A percentile compares a stretch with the other conserved stretches of the same genome.
These are phyloP conservation scores for Sphenostylis stenocarpa DNA, from an alignment of 306 rosid genomes.

Conservation along the genomic window DNA sequence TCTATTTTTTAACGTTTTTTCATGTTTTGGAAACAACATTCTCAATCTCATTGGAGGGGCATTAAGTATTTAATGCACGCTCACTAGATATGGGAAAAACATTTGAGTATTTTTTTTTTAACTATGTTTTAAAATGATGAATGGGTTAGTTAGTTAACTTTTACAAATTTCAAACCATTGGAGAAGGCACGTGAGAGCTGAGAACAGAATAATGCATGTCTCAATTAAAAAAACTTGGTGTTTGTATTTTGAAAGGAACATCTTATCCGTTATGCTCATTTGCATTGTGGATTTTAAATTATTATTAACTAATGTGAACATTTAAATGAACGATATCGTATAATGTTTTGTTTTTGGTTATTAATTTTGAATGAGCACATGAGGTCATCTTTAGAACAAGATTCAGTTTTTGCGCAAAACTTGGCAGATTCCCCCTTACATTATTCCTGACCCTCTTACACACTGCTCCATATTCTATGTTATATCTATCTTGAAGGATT, in stretches of 20 bases:
- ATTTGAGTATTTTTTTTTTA: background rate
- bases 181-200: slow-evolving; percentile 4
- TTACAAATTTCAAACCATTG: slow-evolving; percentile 17
- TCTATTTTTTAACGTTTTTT: background rate
- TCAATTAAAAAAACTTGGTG: slow-evolving; percentile 10
- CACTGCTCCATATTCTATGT: slow-evolving; percentile 48
- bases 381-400: slow-evolving; percentile 48
- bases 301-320: background rate
- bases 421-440: slow-evolving; percentile 71
- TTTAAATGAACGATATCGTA: background rate
- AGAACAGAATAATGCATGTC: slow-evolving; percentile 16
- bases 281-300: background rate
- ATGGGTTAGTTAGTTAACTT: background rate
- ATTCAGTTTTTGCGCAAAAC: slow-evolving; percentile 67
- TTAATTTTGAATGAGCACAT: slow-evolving; percentile 28
- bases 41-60: slow-evolving; percentile 10
- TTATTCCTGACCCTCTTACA: slow-evolving; percentile 66
- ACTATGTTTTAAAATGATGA: background rate
- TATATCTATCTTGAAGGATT: slow-evolving; percentile 32
- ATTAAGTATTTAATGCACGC: background rate
- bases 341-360: background rate
- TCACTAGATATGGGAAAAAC: slow-evolving; percentile 22
- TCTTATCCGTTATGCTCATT: slow-evolving; percentile 22
- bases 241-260: slow-evolving; percentile 25
- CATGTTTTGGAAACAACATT: background rate